These are phyloP conservation scores for Aspergillus olivimuriae DNA, from an alignment of 495 filamentous ascomycete species.

Conservation along the genomic window DNA sequence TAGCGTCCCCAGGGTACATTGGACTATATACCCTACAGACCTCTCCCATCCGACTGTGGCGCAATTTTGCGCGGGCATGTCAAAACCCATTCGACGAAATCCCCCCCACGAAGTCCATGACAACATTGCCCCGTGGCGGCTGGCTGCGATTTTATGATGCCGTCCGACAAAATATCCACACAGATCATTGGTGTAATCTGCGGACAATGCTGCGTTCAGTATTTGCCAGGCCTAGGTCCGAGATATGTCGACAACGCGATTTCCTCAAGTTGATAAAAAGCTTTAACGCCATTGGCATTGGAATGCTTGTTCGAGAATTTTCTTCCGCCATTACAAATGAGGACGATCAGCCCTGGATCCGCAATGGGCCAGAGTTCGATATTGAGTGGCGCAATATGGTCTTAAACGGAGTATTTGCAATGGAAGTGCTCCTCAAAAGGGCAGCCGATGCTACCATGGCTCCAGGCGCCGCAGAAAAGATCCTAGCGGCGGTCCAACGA, in stretches of 20 bases:
- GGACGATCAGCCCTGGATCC: too few relatives aligned
- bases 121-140: too few relatives aligned
- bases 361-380: too few relatives aligned
- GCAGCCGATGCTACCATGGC: too few relatives aligned
- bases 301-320: constrained; percentile 79
- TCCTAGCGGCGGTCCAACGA: constrained; percentile 58
- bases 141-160: constrained; percentile 78
- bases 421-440: too few relatives aligned
- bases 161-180: constrained; percentile 62
- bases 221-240: constrained; percentile 59
- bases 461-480: constrained; percentile 67
- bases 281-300: constrained; percentile 78
- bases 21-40: constrained; percentile 78
- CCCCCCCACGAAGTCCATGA: too few relatives aligned
- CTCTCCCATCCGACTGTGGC: constrained; percentile 64
- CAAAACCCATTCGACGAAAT: constrained; percentile 42
- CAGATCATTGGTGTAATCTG: constrained; percentile 54
- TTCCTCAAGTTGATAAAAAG: constrained; percentile 60
- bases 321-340: too few relatives aligned
- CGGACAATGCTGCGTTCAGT: constrained; percentile 57
- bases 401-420: too few relatives aligned
- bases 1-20: constrained; percentile 64
- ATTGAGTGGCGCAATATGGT: too few relatives aligned
- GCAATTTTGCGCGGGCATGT: constrained; percentile 44
- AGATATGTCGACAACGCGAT: constrained; percentile 64